Conservation (phyloP, 2,329 filamentous ascomycete species). For the Hypoxylon sp. region DNA sequence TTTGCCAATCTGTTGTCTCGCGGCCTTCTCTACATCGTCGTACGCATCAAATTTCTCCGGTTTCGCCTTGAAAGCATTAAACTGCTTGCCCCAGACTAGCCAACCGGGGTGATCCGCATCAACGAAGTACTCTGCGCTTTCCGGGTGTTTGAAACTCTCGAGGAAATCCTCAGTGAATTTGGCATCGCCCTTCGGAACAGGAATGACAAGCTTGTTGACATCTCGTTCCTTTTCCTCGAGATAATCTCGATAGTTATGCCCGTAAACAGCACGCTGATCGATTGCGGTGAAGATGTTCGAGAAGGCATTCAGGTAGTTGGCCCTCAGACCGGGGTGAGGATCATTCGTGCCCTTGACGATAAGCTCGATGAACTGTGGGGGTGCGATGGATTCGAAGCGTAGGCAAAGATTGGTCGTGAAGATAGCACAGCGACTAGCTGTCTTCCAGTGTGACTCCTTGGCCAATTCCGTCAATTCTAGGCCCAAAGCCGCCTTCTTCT, state of each 20-base stretch:
- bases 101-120: slow-evolving; percentile 95
- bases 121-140: slow-evolving; percentile 85
- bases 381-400: slow-evolving; percentile 90
- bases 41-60: slow-evolving; percentile 78
- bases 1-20: slow-evolving; percentile 84
- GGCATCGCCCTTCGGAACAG: slow-evolving; percentile 80
- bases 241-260: slow-evolving; percentile 89
- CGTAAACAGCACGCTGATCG: slow-evolving; percentile 87
- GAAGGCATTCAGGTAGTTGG: slow-evolving; percentile 85
- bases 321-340: slow-evolving; percentile 87
- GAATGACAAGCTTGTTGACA: slow-evolving; percentile 80
- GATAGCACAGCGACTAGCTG: slow-evolving; percentile 88
- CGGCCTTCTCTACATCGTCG: slow-evolving; percentile 82
- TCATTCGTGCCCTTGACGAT: slow-evolving; percentile 88
- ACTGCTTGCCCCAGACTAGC: slow-evolving; percentile 93
- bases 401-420: slow-evolving; percentile 93
- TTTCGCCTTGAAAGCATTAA: slow-evolving; percentile 83
- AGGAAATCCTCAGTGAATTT: slow-evolving; percentile 86
- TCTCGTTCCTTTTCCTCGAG: slow-evolving; percentile 84
- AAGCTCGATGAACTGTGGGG: slow-evolving; percentile 84
- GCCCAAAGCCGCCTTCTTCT: slow-evolving; percentile 84
- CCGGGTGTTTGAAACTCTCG: slow-evolving; percentile 80
- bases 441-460: slow-evolving; percentile 93
- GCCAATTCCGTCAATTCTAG: slow-evolving; percentile 85
- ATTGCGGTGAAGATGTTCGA: slow-evolving; percentile 84